Evolutionary conservation across 805 yeast species (phyloP), one percentile per base, ranked within the genome.

Genomic region (Helenozyma rhizophorensis): DNA sequence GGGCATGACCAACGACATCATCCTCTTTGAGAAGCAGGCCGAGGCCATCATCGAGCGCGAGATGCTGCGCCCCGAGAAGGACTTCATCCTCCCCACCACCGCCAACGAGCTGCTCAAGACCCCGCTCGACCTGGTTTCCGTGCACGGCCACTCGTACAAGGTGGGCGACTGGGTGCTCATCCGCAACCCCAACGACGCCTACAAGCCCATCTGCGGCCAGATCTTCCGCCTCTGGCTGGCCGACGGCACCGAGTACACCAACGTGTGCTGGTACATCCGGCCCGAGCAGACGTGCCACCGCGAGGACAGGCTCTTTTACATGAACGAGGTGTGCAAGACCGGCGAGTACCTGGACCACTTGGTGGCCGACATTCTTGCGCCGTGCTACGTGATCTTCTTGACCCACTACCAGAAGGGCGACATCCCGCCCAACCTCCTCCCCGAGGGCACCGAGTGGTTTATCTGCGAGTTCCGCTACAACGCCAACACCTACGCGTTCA

Each of bases 281-380:
- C 96, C 98, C 1, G 97, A 93, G 57, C 97, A 94, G 70, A 93
- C 98, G 0, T 95, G 93, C 27, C 98, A 93, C 59, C 75, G 94
- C 48, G 82, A 72, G 27, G 97, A 93, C 60, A 71, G 96, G 51
- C 62, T 88, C 35, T 93, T 93, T 57, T 86, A 84, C 62, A 87
- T 82, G 47, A 88, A 93, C 55, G 98, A 93, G 63, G 97, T 93
- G 22, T 87, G 90, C 59, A 93, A 93, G 60, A 83, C 96, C 2
- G 96, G 96, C 29, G 97, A 90, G 65, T 93, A 90, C 62, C 76
- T 97, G 54, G 97, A 93, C 58, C 98, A 93, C 59, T 64, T 79
- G 30, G 87, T 84, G 5, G 85, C 79, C 39, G 97, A 93, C 54
- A 80, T 93, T 34, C 74, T 85, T 30, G 96, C 95, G 2, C 89